A percentile compares a stretch with the other conserved stretches of the same genome.
Evolutionary conservation across 139 green algal species (phyloP).

Genomic region (Zygnema cylindricum): DNA sequence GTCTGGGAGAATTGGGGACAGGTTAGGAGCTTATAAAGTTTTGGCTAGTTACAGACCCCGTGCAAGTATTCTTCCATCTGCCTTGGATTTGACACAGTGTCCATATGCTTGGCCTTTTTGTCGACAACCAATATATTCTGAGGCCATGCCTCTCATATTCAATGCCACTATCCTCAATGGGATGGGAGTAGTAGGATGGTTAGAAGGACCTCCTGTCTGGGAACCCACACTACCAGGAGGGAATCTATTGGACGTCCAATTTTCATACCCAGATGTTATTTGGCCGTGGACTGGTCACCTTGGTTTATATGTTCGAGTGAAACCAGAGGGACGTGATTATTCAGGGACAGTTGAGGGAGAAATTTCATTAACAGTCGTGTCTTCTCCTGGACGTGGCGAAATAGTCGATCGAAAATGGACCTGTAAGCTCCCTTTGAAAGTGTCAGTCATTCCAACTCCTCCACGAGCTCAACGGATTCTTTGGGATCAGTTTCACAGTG

Average conservation of each 20-base stretch:
- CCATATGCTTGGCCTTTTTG: constrained; percentile 97
- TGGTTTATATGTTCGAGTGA: constrained; percentile 84
- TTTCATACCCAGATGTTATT: constrained; percentile 79
- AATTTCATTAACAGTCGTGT: constrained; percentile 79
- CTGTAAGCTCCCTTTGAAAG: constrained; percentile 75
- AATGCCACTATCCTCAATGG: constrained; percentile 98
- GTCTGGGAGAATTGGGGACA: neutral
- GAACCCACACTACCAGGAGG: constrained; percentile 18
- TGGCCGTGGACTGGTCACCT: constrained; percentile 97
- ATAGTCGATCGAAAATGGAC: constrained; percentile 11
- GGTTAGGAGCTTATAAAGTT: constrained; percentile 64
- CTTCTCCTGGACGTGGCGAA: constrained; percentile 69
- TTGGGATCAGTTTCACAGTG: constrained; percentile 94
- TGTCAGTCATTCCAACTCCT: constrained; percentile 61
- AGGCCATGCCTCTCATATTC: constrained; percentile 85
- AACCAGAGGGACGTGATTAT: constrained; percentile 59
- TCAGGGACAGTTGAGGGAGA: constrained; percentile 54
- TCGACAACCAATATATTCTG: constrained; percentile 72
- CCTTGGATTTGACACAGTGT: constrained; percentile 88
- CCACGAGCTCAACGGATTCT: constrained; percentile 77
- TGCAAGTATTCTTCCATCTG: constrained; percentile 81
- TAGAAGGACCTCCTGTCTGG: constrained; percentile 69
- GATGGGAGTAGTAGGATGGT: constrained; percentile 79
- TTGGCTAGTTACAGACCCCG: constrained; percentile 81
- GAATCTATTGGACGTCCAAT: constrained; percentile 81